phyloP scores from a whole-genome alignment of 2,329 filamentous ascomycete species.

The Chalara sp. region DNA sequence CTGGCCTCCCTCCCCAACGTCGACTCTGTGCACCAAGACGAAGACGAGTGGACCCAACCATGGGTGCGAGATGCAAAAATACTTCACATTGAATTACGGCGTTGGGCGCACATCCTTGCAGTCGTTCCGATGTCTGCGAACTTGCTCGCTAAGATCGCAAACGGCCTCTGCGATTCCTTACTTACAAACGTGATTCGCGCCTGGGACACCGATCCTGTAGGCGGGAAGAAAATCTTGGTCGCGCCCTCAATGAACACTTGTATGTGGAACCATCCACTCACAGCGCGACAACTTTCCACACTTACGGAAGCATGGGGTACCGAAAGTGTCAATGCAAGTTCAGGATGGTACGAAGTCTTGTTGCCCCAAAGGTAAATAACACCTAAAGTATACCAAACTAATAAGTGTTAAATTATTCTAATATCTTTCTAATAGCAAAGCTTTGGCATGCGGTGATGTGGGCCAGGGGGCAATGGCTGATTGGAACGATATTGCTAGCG shows the following conservation, averaged over 20 bases:
- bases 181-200: constrained; percentile 70
- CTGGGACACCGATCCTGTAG: constrained; percentile 61
- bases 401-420: no score
- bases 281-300: constrained; percentile 60
- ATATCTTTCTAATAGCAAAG: constrained; percentile 39
- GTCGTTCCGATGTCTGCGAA: constrained; percentile 82
- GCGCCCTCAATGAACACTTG: constrained; percentile 82
- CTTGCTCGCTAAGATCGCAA: constrained; percentile 73
- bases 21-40: constrained; percentile 71
- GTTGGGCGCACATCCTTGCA: constrained; percentile 75
- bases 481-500: constrained; percentile 62
- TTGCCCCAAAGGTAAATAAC: constrained; percentile 48
- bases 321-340: constrained; percentile 54
- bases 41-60: constrained; percentile 70
- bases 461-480: constrained; percentile 79
- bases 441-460: constrained; percentile 76
- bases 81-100: constrained; percentile 81
- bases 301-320: constrained; percentile 71
- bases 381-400: no score
- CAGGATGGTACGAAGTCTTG: constrained; percentile 64
- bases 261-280: constrained; percentile 86
- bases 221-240: constrained; percentile 54
- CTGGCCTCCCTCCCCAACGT: constrained; percentile 61
- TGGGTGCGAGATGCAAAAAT: constrained; percentile 73
- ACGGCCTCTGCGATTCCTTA: constrained; percentile 72